phyloP scores from a whole-genome alignment of 805 yeast genomes.

The Metschnikowia hibisci region DNA sequence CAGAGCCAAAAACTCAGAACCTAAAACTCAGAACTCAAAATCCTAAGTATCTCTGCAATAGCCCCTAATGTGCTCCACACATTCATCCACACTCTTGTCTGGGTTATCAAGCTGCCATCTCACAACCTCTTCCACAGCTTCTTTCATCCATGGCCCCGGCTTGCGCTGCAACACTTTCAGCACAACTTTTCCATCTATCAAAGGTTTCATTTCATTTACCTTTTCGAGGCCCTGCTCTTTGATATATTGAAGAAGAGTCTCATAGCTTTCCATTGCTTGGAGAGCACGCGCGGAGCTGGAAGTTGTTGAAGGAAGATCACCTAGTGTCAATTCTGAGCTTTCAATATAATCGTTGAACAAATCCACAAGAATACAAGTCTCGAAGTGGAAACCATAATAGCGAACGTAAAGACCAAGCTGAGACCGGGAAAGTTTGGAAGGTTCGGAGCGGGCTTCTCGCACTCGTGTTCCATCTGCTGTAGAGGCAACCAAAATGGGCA shows the following conservation, averaged over 20 bases:
- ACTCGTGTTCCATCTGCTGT: constrained; percentile 16
- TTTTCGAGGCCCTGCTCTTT: constrained; percentile 32
- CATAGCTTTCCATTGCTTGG: constrained; percentile 23
- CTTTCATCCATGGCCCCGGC: constrained; percentile 86
- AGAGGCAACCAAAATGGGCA: constrained; percentile 39
- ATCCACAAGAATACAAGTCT: constrained; percentile 37
- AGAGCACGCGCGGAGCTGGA: background rate
- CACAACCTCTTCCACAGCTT: constrained; percentile 50
- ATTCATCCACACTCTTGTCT: constrained; percentile 46
- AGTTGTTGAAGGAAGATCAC: background rate
- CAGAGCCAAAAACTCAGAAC: too few species aligned
- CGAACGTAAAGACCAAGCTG: constrained; percentile 59
- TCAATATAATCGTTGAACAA: constrained; percentile 26
- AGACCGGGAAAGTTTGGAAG: constrained; percentile 39
- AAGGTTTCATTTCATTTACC: constrained; percentile 53
- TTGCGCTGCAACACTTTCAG: constrained; percentile 48
- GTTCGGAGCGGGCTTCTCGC: constrained; percentile 14
- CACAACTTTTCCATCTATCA: constrained; percentile 74
- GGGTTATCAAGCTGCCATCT: constrained; percentile 82
- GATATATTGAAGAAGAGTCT: constrained; percentile 30
- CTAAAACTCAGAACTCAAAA: too few species aligned
- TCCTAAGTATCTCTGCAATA: constrained; percentile 10
- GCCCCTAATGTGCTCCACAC: constrained; percentile 42
- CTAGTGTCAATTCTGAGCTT: background rate
- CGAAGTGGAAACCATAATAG: constrained; percentile 51